Conservation (phyloP, 208 protist genomes). For the Leishmania martiniquensis region DNA sequence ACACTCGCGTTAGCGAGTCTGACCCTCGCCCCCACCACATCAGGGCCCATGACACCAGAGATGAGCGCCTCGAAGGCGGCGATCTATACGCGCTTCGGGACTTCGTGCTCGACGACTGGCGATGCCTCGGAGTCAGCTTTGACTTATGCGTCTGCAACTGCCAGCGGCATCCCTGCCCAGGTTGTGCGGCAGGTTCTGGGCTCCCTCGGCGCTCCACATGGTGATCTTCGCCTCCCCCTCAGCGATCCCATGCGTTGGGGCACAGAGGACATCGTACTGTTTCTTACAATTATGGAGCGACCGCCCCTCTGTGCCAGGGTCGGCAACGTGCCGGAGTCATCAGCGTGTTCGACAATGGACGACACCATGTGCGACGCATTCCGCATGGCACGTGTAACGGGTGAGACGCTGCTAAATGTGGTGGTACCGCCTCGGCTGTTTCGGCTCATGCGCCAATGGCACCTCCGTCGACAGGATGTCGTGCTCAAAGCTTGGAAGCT, state of each 20-base stretch:
- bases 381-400: conserved; percentile 54
- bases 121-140: not conserved
- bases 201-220: conserved; percentile 54
- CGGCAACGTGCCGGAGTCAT: not conserved
- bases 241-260: conserved; percentile 71
- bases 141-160: not conserved
- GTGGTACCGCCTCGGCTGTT: conserved; percentile 72
- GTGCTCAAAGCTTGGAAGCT: conserved; percentile 32
- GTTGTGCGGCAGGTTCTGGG: conserved; percentile 30
- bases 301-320: not conserved
- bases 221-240: conserved; percentile 41
- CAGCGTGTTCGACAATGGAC: conserved; percentile 46
- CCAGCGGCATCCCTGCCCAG: conserved; percentile 3
- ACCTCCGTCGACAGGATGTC: conserved; percentile 63
- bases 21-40: not conserved
- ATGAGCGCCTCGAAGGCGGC: not conserved
- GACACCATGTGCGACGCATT: conserved; percentile 76
- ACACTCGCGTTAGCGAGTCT: not conserved
- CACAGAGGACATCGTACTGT: conserved; percentile 66
- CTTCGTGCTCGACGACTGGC: not conserved
- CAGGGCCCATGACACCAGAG: not conserved
- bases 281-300: conserved; percentile 52
- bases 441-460: conserved; percentile 80
- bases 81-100: not conserved
- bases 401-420: conserved; percentile 69